A percentile compares a stretch with the other conserved stretches of the same genome.
Conservation (phyloP, 2,329 filamentous ascomycete species). For the Lasiodiplodia hormozganensis region DNA sequence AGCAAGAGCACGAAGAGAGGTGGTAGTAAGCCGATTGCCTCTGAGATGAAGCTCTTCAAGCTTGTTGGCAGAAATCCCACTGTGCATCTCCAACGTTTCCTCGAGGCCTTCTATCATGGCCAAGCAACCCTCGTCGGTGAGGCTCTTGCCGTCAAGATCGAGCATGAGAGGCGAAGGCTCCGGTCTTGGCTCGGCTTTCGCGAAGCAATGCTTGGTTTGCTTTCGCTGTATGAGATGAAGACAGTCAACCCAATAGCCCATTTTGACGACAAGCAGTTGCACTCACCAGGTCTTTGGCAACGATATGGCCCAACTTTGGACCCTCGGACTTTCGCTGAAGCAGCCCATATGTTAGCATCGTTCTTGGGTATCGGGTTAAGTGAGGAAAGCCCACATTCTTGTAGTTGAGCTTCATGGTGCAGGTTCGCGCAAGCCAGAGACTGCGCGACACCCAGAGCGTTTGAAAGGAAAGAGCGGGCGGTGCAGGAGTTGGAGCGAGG, state of each 20-base stretch:
- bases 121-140: constrained; percentile 55
- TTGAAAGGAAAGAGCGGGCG: neutral
- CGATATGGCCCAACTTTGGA: constrained; percentile 52
- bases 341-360: constrained; percentile 2
- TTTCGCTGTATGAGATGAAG: constrained; percentile 36
- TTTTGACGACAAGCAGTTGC: constrained; percentile 31
- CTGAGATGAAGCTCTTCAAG: constrained; percentile 56
- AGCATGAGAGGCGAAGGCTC: constrained; percentile 48
- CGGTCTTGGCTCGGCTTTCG: constrained; percentile 40
- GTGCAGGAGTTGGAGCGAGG: neutral
- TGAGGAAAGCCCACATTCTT: constrained; percentile 42
- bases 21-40: constrained; percentile 53
- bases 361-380: neutral
- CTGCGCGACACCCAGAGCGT: neutral
- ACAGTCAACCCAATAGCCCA: constrained; percentile 34
- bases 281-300: constrained; percentile 53
- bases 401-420: constrained; percentile 45
- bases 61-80: constrained; percentile 39
- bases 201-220: constrained; percentile 37
- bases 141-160: constrained; percentile 52
- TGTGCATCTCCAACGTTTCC: constrained; percentile 44
- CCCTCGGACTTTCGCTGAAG: constrained; percentile 54
- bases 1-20: constrained; percentile 50
- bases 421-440: neutral
- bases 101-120: constrained; percentile 53